Evolutionary conservation across 805 yeast genomes (phyloP).

Genomic region (Kluyveromyces siamensis): DNA sequence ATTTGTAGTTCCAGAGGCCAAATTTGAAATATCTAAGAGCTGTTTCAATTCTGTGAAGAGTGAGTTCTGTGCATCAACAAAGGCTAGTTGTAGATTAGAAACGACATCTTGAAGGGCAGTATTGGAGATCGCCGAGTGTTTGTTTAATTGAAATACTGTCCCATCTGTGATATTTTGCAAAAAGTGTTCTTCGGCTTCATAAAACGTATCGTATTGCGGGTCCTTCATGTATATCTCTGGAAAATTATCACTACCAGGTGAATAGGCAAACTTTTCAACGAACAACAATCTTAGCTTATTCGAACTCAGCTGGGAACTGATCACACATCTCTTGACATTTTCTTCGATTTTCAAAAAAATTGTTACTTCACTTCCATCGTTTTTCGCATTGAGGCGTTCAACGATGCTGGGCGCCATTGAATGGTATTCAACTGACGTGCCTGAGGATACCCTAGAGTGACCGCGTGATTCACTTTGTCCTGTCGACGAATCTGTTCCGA

Average conservation of each 20-base stretch:
- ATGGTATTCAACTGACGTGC: conserved; percentile 1
- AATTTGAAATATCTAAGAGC: background rate
- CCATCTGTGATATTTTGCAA: conserved; percentile 54
- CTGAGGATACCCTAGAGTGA: background rate
- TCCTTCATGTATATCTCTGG: conserved; percentile 76
- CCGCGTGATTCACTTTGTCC: background rate
- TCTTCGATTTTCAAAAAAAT: conserved; percentile 44
- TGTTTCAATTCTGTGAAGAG: background rate
- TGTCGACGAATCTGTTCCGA: background rate
- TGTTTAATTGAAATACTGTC: conserved; percentile 42
- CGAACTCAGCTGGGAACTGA: conserved; percentile 26
- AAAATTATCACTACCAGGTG: conserved; percentile 61
- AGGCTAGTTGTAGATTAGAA: background rate
- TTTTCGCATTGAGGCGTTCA: background rate
- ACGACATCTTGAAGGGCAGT: background rate
- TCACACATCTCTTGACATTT: conserved; percentile 43
- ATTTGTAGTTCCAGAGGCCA: background rate
- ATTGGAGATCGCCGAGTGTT: background rate
- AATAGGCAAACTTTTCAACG: conserved; percentile 79
- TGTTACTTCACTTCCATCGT: background rate
- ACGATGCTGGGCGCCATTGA: background rate
- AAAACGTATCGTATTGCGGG: conserved; percentile 46
- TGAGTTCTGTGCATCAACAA: background rate
- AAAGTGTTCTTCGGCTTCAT: conserved; percentile 68
- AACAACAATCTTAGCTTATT: conserved; percentile 57